Evolutionary conservation across 176 grass and related monocot genomes (phyloP), one percentile per base, ranked within the genome.

Genomic region (Pontederia crassipes): DNA sequence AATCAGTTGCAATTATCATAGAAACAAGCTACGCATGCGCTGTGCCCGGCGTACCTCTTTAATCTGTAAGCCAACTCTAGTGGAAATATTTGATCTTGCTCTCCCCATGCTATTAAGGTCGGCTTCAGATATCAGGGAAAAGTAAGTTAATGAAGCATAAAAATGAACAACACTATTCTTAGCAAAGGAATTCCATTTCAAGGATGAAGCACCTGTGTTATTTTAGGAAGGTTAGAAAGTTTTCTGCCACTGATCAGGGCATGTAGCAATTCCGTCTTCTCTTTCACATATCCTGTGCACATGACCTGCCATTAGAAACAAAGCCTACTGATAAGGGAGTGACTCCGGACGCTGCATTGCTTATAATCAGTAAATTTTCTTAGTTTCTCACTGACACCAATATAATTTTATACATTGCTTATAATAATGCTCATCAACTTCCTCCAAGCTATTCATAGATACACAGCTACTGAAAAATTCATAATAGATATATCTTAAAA

Each of bases 51-150:
- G 8, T 46, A 98, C 93, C 84, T 76, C 52, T 86, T 72, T 79
- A 98, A 88, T 83, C 93, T 85, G 54, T 88, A 71, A 64, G 81
- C 93, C 73, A 98, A 56, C 60, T 98, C 93, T 76, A 98, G 70
- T 28, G 93, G 93, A 77, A 98, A 92, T 57, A 98, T 82, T 45
- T 53, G 66, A 62, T 98, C 93, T 70, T 83, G 63, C 74, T 92
- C 87, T 4, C 93, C 93, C 87, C 87, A 92, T 52, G 88, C 12
- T 73, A 98, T 83, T 68, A 89, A 72, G 2, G 84, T 81, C 15
- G 65, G 80, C 87, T 88, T 81, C 68, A 80, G 62, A 62, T 40
- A 40, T 40, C 32, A 40, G 32, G 2, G 2, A 40, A 40, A 40
- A 40, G 32, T 10, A 15, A 16, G 51, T 57, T 17, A 59, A 59